These are phyloP conservation scores for Globisporangium barbulae DNA, from an alignment of 352 stramenopile genomes.

Conservation along the genomic window DNA sequence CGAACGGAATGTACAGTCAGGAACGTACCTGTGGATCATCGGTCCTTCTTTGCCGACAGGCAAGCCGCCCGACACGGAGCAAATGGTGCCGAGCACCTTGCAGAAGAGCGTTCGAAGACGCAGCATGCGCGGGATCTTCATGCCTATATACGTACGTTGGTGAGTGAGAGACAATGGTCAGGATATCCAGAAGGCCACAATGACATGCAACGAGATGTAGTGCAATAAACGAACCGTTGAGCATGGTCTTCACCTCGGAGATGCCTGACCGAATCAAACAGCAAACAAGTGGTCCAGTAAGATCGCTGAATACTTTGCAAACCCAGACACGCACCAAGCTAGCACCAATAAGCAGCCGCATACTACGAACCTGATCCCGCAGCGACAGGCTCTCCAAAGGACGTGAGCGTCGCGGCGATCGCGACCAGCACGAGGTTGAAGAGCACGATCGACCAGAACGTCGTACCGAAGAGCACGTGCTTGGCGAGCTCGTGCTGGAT, in stretches of 20 bases:
- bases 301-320: background rate
- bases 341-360: background rate
- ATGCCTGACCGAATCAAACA: conserved; percentile 51
- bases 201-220: background rate
- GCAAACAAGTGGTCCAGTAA: no score
- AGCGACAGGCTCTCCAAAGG: conserved; percentile 70
- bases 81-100: conserved; percentile 88
- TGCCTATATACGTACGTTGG: conserved; percentile 21
- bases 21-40: conserved; percentile 84
- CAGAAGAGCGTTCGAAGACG: conserved; percentile 76
- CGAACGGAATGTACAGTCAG: no score
- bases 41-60: conserved; percentile 92
- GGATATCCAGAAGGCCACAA: background rate
- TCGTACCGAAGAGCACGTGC: conserved; percentile 66
- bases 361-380: conserved; percentile 58
- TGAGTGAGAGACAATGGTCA: background rate
- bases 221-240: conserved; percentile 62
- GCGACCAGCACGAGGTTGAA: conserved; percentile 74
- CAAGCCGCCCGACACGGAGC: conserved; percentile 78
- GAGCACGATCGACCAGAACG: conserved; percentile 62
- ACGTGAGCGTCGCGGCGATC: conserved; percentile 70
- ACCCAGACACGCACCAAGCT: background rate
- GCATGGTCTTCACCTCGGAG: conserved; percentile 91
- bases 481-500: conserved; percentile 59
- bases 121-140: conserved; percentile 82